phyloP scores from a whole-genome alignment of 495 filamentous ascomycete genomes.

The Aspergillus diversus region DNA sequence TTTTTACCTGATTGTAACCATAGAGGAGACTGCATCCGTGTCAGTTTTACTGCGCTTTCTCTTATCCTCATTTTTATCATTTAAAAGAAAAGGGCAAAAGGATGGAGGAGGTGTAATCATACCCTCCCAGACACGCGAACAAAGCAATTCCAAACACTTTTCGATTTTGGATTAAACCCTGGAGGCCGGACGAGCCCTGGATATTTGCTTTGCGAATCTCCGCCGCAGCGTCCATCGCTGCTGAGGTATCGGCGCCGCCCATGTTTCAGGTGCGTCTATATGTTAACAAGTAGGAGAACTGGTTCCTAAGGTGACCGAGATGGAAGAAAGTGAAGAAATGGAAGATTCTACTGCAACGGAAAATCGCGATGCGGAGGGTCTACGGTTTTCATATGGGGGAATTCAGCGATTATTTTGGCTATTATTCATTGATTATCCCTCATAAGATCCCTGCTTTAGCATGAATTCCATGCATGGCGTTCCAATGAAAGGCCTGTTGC shows the following conservation, averaged over 20 bases:
- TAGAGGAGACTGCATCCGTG: slow-evolving; percentile 32
- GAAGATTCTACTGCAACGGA: too few relatives aligned
- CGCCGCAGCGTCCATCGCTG: slow-evolving; percentile 61
- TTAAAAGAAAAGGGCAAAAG: not conserved
- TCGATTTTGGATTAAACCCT: slow-evolving; percentile 68
- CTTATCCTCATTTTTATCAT: not conserved
- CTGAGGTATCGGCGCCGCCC: slow-evolving; percentile 37
- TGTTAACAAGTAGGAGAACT: too few relatives aligned
- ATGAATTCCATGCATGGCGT: slow-evolving; percentile 5
- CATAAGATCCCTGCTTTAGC: slow-evolving; percentile 12
- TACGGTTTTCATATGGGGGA: not conserved
- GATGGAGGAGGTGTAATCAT: slow-evolving; percentile 22
- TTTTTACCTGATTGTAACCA: slow-evolving; percentile 71
- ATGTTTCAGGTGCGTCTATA: slow-evolving; percentile 25
- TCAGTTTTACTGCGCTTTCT: not conserved
- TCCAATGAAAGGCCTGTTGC: not conserved
- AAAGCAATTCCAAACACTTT: slow-evolving; percentile 72
- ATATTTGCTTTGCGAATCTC: slow-evolving; percentile 65
- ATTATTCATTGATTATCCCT: slow-evolving; percentile 5
- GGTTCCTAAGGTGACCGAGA: too few relatives aligned
- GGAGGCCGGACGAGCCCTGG: slow-evolving; percentile 64
- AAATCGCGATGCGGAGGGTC: too few relatives aligned
- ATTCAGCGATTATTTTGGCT: slow-evolving; percentile 9
- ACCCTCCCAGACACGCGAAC: slow-evolving; percentile 76
- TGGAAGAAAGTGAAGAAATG: too few relatives aligned